Base-by-base conservation (phyloP, 164 flowering plant genomes). In the Cinnamomum chago region DNA sequence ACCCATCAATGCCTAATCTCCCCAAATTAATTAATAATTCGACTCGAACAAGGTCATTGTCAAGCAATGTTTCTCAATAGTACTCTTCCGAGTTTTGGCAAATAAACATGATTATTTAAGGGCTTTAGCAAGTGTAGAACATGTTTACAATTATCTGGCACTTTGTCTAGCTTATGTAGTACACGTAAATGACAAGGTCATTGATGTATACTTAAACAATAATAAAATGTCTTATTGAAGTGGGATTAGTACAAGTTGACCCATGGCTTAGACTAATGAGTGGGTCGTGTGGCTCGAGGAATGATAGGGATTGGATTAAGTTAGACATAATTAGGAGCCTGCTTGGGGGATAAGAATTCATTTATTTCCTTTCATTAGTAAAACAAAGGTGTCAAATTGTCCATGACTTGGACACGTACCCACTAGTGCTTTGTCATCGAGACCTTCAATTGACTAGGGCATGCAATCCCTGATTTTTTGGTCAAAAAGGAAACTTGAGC, bases 221-320 rank as follows among this genome's bases (percentile, higher is more conserved):
- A 55, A 55, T 55, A 3, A 55, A 15, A 55, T 55, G 74, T 77
- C 58, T 72, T 75, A 73, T 73, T 72, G 65, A 82, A 75, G 73
- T 51, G 58, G 22, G 75, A 33, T 71, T 71, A 73, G 71, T 17
- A 28, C 68, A 69, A 72, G 81, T 77, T 81, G 80, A 83, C 76
- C 71, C 65, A 14, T 10, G 60, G 17, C n/a, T 55, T 55, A 55
- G 60, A 15, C 60, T 17, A 55, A 14, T 52, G 33, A 71, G 71
- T 69, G 65, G 76, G 75, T 73, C 75, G 83, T 67, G 85, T 80
- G 88, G 88, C 88, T 83, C 84, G 88, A 85, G 87, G 81, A 78
- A 65, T 76, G 70, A 71, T 73, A 27, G 10, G 67, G 69, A 70
- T 65, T 66, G 30, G 20, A 58, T 55, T 55, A 17, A 55, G n/a